Evolutionary conservation across 768 basidiomycete species (phyloP).

Genomic region (Kwoniella shandongensis): DNA sequence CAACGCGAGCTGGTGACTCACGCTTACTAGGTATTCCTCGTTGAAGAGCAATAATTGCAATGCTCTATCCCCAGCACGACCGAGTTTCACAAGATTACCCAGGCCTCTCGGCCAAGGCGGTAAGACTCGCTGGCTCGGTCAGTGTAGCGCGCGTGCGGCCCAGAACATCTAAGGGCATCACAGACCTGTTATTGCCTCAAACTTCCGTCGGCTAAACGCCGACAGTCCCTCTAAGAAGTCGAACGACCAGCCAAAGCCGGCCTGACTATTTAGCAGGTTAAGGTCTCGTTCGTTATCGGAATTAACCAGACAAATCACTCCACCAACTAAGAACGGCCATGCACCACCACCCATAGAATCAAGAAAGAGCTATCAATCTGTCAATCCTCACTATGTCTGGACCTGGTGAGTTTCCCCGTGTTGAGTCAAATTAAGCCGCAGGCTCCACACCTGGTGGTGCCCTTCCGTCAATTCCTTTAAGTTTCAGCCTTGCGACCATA

Average conservation of each 20-base stretch:
- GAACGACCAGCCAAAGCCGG: conserved; percentile 69
- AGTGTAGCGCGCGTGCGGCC: conserved; percentile 81
- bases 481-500: conserved; percentile 74
- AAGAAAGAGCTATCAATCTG: conserved; percentile 82
- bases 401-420: conserved; percentile 59
- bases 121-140: conserved; percentile 80
- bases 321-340: conserved; percentile 84
- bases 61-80: conserved; percentile 80
- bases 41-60: conserved; percentile 88
- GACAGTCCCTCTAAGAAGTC: conserved; percentile 85
- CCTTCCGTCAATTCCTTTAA: conserved; percentile 82
- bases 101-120: conserved; percentile 72
- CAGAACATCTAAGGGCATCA: conserved; percentile 89
- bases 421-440: conserved; percentile 84
- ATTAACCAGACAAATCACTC: conserved; percentile 98
- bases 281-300: conserved; percentile 92
- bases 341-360: conserved; percentile 84
- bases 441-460: conserved; percentile 77
- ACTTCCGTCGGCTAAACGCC: conserved; percentile 77
- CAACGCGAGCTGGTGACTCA: conserved; percentile 84
- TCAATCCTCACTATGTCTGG: conserved; percentile 74
- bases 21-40: conserved; percentile 84
- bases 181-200: conserved; percentile 89
- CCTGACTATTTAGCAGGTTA: conserved; percentile 88
- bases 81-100: conserved; percentile 77